Evolutionary conservation across 1,139 yeast species (phyloP).

Genomic region (Yamadazyma friedrichii): DNA sequence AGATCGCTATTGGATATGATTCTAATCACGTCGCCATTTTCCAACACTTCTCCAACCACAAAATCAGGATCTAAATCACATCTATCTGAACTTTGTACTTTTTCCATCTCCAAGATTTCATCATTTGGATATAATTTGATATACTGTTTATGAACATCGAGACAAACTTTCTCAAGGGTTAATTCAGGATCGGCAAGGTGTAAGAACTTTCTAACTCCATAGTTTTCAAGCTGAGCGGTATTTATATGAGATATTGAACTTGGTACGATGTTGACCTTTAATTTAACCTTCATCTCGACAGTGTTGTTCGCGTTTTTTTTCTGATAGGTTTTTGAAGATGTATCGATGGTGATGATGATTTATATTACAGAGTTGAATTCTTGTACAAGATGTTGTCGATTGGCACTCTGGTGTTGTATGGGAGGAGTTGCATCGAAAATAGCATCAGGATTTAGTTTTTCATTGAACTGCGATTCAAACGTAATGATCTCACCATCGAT

Average conservation of each 20-base stretch:
- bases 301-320: neutral
- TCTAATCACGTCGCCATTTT: slow-evolving; percentile 52
- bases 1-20: slow-evolving; percentile 49
- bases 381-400: neutral
- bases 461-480: slow-evolving; percentile 46
- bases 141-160: slow-evolving; percentile 52
- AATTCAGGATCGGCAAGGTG: slow-evolving; percentile 54
- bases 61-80: slow-evolving; percentile 83
- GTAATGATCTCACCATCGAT: slow-evolving; percentile 55
- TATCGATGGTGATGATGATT: neutral
- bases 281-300: slow-evolving; percentile 22
- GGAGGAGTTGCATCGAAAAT: too few species aligned
- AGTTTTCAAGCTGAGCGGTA: slow-evolving; percentile 11
- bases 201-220: slow-evolving; percentile 47
- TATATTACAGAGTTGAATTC: neutral
- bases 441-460: neutral
- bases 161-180: slow-evolving; percentile 45
- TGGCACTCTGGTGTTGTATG: too few species aligned
- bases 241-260: slow-evolving; percentile 16
- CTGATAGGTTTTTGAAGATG: neutral
- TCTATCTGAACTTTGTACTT: slow-evolving; percentile 60
- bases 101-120: slow-evolving; percentile 48
- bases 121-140: slow-evolving; percentile 63
- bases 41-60: slow-evolving; percentile 59
- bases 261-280: slow-evolving; percentile 44